A percentile compares a stretch with the other conserved stretches of the same genome.
These are phyloP conservation scores for Takakia lepidozioides DNA, from an alignment of 225 moss, liverwort and hornwort genomes.

Conservation along the genomic window DNA sequence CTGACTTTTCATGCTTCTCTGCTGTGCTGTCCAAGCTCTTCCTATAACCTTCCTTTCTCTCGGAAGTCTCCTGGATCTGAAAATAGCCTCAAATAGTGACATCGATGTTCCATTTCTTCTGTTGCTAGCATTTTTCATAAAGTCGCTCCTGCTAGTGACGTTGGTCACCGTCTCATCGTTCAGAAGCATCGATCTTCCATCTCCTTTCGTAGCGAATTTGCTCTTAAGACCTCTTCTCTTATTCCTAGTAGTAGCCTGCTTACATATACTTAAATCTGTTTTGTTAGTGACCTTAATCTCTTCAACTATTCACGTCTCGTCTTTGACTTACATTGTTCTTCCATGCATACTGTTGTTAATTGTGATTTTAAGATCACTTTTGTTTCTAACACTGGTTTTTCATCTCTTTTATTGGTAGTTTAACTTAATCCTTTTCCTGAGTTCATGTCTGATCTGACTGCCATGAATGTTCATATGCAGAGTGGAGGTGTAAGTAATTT, in stretches of 20 bases:
- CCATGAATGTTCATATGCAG: too few relatives aligned
- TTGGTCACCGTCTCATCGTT: constrained; percentile 1
- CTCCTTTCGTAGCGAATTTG: constrained; percentile 2
- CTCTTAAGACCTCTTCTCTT: constrained; percentile 6
- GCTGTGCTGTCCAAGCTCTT: not conserved
- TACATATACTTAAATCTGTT: constrained; percentile 9
- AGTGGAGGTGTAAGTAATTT: too few relatives aligned
- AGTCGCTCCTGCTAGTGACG: constrained; percentile 7
- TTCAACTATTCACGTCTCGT: not conserved
- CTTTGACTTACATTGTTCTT: not conserved
- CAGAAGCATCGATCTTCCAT: not conserved
- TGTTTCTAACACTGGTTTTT: constrained; percentile 3
- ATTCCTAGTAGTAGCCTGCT: constrained; percentile 11
- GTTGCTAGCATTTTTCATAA: constrained; percentile 15
- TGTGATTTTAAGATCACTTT: constrained; percentile 1
- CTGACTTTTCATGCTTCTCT: too few relatives aligned
- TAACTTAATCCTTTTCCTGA: too few relatives aligned
- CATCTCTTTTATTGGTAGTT: constrained; percentile 2
- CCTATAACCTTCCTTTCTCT: not conserved
- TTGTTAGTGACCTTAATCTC: constrained; percentile 2
- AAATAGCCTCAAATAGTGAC: not conserved
- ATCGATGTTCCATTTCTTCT: constrained; percentile 11
- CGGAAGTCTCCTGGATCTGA: not conserved
- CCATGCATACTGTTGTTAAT: constrained; percentile 4
- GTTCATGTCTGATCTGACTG: too few relatives aligned